A percentile compares a stretch with the other conserved stretches of the same genome.
Conservation (phyloP, 495 filamentous ascomycete species). For the Neurospora africana region DNA sequence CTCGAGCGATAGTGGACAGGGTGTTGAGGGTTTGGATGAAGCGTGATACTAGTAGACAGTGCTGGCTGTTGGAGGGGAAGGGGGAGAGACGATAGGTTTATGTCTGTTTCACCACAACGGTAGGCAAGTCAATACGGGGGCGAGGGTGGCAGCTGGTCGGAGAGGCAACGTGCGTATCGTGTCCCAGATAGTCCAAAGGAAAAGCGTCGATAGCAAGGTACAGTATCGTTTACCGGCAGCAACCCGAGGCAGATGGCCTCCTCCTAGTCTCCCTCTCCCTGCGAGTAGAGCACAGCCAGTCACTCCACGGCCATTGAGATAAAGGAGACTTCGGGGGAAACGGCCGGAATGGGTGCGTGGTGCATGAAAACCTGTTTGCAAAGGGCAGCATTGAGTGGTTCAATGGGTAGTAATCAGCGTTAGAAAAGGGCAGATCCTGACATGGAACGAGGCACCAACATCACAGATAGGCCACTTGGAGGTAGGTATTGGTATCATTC, state of each 20-base stretch:
- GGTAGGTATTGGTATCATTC: not conserved
- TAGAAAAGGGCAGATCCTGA: not conserved
- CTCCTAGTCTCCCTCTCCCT: not conserved
- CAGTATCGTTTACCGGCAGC: not conserved
- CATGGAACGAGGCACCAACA: not conserved
- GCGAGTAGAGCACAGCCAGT: not conserved
- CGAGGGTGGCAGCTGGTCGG: not conserved
- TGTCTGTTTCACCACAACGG: conserved; percentile 20
- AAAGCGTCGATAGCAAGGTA: conserved; percentile 9
- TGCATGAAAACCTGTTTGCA: not conserved
- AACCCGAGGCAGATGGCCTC: not conserved
- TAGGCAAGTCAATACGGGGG: conserved; percentile 1
- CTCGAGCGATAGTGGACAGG: conserved; percentile 3
- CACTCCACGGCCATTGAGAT: not conserved
- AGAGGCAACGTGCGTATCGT: not conserved
- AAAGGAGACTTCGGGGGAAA: not conserved
- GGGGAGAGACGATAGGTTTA: conserved; percentile 2
- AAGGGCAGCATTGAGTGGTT: not conserved
- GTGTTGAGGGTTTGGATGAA: conserved; percentile 19
- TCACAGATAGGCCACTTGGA: not conserved
- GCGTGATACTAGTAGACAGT: conserved; percentile 1
- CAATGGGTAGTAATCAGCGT: not conserved
- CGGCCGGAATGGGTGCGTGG: not conserved
- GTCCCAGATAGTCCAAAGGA: not conserved
- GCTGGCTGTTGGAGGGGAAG: not conserved